A percentile compares a stretch with the other conserved stretches of the same genome.
phyloP scores from a whole-genome alignment of 768 basidiomycete genomes.

The Boletellus ananas region DNA sequence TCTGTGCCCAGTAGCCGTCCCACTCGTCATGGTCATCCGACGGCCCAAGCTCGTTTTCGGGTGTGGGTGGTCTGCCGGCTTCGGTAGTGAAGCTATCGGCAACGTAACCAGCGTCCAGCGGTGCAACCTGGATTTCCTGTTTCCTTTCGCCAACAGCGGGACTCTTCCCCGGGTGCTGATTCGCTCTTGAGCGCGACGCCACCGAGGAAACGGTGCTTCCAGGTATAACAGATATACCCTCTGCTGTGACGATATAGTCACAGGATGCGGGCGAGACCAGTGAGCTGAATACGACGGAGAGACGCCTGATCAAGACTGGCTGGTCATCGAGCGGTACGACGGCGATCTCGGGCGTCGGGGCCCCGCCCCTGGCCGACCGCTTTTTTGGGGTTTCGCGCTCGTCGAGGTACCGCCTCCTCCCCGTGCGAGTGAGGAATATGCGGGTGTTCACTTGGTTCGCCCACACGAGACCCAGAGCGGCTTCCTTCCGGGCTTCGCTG shows the following conservation, averaged over 20 bases:
- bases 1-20: constrained; percentile 44
- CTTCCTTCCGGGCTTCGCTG: constrained; percentile 68
- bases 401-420: constrained; percentile 55
- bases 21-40: constrained; percentile 40
- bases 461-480: constrained; percentile 86
- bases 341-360: neutral
- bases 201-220: constrained; percentile 18
- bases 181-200: neutral
- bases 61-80: constrained; percentile 14
- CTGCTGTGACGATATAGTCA: constrained; percentile 69
- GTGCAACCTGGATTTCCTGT: constrained; percentile 26
- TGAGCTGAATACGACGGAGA: constrained; percentile 77
- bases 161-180: constrained; percentile 9
- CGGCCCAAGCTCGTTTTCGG: constrained; percentile 24
- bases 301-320: constrained; percentile 57
- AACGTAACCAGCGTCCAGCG: constrained; percentile 35
- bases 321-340: constrained; percentile 35
- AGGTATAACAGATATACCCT: constrained; percentile 47
- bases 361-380: constrained; percentile 13
- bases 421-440: constrained; percentile 78
- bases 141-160: neutral
- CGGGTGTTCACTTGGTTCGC: constrained; percentile 88
- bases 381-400: constrained; percentile 32
- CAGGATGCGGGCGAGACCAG: constrained; percentile 52
- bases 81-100: constrained; percentile 24